phyloP scores from a whole-genome alignment of 192 early-diverging fungal species.

The Mortierella alpina region DNA sequence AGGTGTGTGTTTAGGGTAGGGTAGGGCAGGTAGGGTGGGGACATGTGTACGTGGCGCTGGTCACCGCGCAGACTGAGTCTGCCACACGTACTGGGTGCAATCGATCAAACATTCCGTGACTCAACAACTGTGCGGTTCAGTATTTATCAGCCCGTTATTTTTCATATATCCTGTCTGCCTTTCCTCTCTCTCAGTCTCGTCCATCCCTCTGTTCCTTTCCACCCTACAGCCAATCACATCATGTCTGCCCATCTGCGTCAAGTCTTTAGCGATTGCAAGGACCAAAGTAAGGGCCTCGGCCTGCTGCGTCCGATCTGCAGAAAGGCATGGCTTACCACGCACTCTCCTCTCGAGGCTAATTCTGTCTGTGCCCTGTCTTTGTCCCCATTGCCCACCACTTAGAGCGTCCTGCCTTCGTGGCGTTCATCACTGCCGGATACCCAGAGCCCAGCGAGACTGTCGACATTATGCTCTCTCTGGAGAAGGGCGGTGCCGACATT shows the following conservation, averaged over 20 bases:
- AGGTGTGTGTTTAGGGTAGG: no score
- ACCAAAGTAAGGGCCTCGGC: conserved; percentile 41
- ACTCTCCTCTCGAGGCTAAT: not conserved
- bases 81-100: no score
- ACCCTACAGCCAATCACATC: not conserved
- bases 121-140: not conserved
- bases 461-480: conserved; percentile 86
- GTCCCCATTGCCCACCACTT: not conserved
- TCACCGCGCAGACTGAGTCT: no score
- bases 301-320: not conserved
- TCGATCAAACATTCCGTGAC: not conserved
- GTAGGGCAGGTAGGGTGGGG: no score
- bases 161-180: not conserved
- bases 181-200: not conserved
- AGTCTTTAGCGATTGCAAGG: conserved; percentile 56
- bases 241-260: conserved; percentile 57
- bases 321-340: not conserved
- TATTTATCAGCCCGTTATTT: not conserved
- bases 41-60: no score
- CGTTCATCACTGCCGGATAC: conserved; percentile 94
- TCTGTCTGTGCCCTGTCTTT: not conserved
- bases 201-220: conserved; percentile 8
- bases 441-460: conserved; percentile 85
- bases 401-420: conserved; percentile 89
- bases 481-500: conserved; percentile 93